Percentiles rank a stretch among this genome's conserved stretches.
phyloP scores from a whole-genome alignment of 148 eudicot species.

The Chenopodium quinoa region DNA sequence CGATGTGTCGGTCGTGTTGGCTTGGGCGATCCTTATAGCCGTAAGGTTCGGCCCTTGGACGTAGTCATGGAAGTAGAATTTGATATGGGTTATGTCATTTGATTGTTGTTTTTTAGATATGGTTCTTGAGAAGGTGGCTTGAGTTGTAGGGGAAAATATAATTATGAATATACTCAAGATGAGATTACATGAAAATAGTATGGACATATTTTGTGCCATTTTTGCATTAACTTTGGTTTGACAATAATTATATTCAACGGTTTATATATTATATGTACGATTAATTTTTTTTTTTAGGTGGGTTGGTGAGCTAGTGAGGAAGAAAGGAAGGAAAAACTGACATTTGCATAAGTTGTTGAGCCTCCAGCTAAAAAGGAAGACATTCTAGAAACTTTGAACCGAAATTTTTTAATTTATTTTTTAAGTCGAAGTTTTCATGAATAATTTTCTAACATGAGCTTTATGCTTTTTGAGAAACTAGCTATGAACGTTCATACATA shows the following conservation, averaged over 20 bases:
- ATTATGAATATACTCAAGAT: background rate
- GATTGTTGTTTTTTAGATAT: conserved; percentile 12
- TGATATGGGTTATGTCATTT: conserved; percentile 28
- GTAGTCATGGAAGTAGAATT: conserved; percentile 46
- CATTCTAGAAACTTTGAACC: background rate
- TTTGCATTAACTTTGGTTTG: background rate
- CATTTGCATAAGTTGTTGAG: conserved; percentile 14
- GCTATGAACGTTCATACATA: background rate
- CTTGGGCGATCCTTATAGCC: conserved; percentile 28
- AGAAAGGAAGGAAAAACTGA: background rate
- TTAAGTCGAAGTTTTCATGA: background rate
- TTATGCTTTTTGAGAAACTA: background rate
- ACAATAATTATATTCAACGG: background rate
- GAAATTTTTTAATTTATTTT: background rate
- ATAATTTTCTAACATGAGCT: background rate
- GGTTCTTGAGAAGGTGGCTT: conserved; percentile 17
- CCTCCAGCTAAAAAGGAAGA: conserved; percentile 6
- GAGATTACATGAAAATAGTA: background rate
- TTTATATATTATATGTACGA: background rate
- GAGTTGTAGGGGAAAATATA: background rate
- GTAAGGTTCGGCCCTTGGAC: conserved; percentile 32
- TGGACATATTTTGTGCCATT: conserved; percentile 11
- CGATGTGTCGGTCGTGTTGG: conserved; percentile 8
- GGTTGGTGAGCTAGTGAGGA: conserved; percentile 16
- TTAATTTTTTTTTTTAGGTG: conserved; percentile 4